A percentile compares a stretch with the other conserved stretches of the same genome.
These are phyloP conservation scores for Termitomyces sp. DNA, from an alignment of 768 basidiomycete species.

Conservation along the genomic window DNA sequence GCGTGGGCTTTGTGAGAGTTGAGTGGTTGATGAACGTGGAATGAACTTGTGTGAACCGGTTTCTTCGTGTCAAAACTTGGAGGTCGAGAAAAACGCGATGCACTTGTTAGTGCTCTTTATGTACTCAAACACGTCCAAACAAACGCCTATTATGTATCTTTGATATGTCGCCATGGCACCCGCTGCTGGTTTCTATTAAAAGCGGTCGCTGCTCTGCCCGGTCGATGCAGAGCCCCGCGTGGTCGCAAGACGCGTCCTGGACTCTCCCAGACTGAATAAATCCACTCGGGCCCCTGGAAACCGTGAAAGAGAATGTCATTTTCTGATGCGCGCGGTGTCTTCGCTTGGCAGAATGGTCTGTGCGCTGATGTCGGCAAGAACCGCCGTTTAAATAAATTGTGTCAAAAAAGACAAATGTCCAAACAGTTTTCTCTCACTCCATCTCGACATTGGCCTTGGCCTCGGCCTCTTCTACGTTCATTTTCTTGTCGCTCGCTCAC, in stretches of 20 bases:
- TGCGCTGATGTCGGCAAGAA: conserved; percentile 20
- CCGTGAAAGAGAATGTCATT: neutral
- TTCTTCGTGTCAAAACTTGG: conserved; percentile 82
- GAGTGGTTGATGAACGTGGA: conserved; percentile 45
- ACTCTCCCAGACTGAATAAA: neutral
- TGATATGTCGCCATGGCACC: conserved; percentile 44
- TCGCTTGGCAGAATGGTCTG: conserved; percentile 13
- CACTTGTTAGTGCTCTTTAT: conserved; percentile 25
- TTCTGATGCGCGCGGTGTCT: neutral
- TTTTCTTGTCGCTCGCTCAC: conserved; percentile 23
- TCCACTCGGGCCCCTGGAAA: neutral
- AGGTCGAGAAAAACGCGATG: conserved; percentile 51
- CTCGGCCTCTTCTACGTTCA: conserved; percentile 24
- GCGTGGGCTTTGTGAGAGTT: conserved; percentile 49
- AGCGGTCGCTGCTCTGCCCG: neutral
- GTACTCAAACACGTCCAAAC: conserved; percentile 36
- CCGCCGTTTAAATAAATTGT: conserved; percentile 15
- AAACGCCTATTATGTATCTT: conserved; percentile 20
- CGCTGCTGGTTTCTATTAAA: neutral
- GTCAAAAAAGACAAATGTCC: conserved; percentile 7
- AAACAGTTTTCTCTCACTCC: conserved; percentile 7
- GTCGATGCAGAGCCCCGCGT: too few relatives aligned
- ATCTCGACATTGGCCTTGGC: conserved; percentile 21
- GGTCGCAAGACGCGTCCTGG: conserved; percentile 1
- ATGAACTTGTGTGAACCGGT: conserved; percentile 80